Conservation (phyloP, 768 basidiomycete genomes). For the Lactarius akahatsu region DNA sequence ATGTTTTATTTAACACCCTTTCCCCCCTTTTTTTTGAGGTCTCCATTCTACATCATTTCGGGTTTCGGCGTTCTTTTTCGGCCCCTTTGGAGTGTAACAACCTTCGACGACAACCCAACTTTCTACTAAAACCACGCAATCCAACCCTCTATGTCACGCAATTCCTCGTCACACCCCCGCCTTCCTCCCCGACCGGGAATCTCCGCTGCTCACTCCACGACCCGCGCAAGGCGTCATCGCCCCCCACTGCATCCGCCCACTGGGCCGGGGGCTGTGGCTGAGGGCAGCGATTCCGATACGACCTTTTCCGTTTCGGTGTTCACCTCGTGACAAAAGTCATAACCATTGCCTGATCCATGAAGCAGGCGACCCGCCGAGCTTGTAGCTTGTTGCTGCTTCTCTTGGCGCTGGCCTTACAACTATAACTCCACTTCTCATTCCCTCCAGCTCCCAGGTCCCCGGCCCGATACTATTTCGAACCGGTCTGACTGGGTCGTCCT, state of each 20-base stretch:
- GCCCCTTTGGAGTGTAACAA: neutral
- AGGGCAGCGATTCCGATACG: neutral
- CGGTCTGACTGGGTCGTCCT: neutral
- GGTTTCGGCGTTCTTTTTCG: conserved; percentile 1
- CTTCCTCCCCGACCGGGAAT: neutral
- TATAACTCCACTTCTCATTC: neutral
- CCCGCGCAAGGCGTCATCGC: neutral
- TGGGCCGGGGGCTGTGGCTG: neutral
- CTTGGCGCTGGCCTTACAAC: conserved; percentile 17
- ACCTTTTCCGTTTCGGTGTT: neutral
- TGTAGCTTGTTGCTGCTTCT: conserved; percentile 21
- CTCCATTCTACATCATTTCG: conserved; percentile 1
- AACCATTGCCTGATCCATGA: neutral
- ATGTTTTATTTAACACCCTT: neutral
- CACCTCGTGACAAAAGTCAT: neutral
- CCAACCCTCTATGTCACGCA: neutral
- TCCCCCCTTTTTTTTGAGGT: conserved; percentile 3
- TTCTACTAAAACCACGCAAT: neutral
- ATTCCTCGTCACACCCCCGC: neutral
- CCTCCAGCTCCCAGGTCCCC: neutral
- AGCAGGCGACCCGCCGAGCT: conserved; percentile 9
- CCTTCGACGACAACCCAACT: neutral
- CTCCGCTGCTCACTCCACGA: neutral
- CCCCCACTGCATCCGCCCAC: neutral
- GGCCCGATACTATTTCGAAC: neutral